A percentile compares a stretch with the other conserved stretches of the same genome.
Conservation (phyloP, 352 stramenopile species). For the Phytophthora pisi region DNA sequence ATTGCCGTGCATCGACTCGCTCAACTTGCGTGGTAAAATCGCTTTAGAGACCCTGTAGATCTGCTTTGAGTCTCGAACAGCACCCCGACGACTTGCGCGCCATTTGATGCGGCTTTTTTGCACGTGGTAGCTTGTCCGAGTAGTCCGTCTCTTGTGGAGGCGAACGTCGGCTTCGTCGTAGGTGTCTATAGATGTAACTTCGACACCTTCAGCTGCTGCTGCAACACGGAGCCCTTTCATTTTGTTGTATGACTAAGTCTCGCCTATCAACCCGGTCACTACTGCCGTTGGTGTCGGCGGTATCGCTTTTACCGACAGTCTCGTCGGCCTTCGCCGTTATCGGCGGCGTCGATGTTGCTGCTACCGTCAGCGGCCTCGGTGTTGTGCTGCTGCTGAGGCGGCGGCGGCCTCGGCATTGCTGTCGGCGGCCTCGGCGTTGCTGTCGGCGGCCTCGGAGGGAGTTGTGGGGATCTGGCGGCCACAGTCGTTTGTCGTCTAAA, state of each 20-base stretch:
- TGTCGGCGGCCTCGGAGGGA: not conserved
- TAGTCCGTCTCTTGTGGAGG: not conserved
- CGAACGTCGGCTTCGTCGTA: not conserved
- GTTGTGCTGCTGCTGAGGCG: no score
- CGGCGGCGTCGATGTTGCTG: no score
- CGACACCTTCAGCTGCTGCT: not conserved
- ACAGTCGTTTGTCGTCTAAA: not conserved
- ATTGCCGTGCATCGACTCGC: not conserved
- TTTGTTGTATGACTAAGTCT: not conserved
- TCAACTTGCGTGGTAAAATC: not conserved
- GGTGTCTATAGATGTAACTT: not conserved
- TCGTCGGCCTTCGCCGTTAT: no score
- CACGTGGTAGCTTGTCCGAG: not conserved
- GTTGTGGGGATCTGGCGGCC: not conserved
- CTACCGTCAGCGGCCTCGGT: no score
- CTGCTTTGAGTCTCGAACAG: not conserved
- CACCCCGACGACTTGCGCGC: not conserved
- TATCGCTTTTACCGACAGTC: no score
- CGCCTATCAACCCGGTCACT: not conserved
- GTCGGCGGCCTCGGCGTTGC: not conserved
- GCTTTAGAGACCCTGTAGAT: not conserved
- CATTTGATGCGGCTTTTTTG: not conserved
- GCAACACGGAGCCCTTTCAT: not conserved
- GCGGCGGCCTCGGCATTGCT: not conserved
- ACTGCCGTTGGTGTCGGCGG: not conserved